Percentiles rank a stretch among this genome's conserved stretches.
Conservation (phyloP, 2,329 filamentous ascomycete genomes). For the Ceratocystis huliohia region DNA sequence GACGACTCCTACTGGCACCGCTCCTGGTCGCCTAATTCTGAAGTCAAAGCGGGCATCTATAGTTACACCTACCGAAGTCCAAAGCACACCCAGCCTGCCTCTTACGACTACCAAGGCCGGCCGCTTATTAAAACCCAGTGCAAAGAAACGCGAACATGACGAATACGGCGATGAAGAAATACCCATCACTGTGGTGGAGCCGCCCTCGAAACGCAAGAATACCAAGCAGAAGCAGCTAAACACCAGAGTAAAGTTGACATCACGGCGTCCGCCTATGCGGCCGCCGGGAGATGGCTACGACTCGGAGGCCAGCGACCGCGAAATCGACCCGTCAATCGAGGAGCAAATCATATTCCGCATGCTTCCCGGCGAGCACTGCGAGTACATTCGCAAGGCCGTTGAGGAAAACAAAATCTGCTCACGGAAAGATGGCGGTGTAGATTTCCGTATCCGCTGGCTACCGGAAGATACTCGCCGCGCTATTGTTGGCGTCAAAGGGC, state of each 20-base stretch:
- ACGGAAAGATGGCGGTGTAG: slow-evolving; percentile 52
- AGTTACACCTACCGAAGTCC: slow-evolving; percentile 27
- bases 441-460: slow-evolving; percentile 71
- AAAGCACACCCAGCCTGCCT: slow-evolving; percentile 23
- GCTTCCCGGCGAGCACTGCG: slow-evolving; percentile 71
- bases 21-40: slow-evolving; percentile 29
- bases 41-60: slow-evolving; percentile 32
- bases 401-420: slow-evolving; percentile 65
- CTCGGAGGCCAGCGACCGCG: slow-evolving; percentile 84
- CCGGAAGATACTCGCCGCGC: slow-evolving; percentile 61
- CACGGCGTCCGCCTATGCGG: slow-evolving; percentile 48
- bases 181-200: slow-evolving; percentile 28
- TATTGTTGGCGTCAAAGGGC: slow-evolving; percentile 54
- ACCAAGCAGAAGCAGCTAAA: slow-evolving; percentile 15
- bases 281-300: slow-evolving; percentile 84
- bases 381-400: slow-evolving; percentile 66
- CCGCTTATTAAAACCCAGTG: slow-evolving; percentile 45
- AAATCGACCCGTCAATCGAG: slow-evolving; percentile 77
- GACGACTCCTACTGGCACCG: slow-evolving; percentile 22
- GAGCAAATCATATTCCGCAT: slow-evolving; percentile 84
- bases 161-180: slow-evolving; percentile 40
- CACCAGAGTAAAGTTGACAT: slow-evolving; percentile 39
- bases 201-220: slow-evolving; percentile 34
- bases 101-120: slow-evolving; percentile 46
- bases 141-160: slow-evolving; percentile 49